A percentile compares a stretch with the other conserved stretches of the same genome.
These are phyloP conservation scores for Lindgomyces ingoldianus DNA, from an alignment of 495 filamentous ascomycete genomes.

Conservation along the genomic window DNA sequence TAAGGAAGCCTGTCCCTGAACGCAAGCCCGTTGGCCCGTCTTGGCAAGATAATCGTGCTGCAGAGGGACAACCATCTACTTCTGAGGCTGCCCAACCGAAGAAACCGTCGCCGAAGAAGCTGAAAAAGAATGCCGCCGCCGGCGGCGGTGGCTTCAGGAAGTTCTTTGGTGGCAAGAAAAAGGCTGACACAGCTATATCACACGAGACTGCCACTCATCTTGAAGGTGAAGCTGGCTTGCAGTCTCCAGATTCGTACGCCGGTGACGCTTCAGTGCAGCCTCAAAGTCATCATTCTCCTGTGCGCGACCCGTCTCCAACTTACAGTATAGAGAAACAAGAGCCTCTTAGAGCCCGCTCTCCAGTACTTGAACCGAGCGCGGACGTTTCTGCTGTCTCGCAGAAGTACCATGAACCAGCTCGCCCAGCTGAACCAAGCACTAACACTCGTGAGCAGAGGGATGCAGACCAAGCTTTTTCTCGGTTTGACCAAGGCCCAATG, in stretches of 20 bases:
- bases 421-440: constrained; percentile 56
- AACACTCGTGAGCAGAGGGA: constrained; percentile 65
- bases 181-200: constrained; percentile 35
- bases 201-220: constrained; percentile 10
- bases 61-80: neutral
- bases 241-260: constrained; percentile 11
- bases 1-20: constrained; percentile 35
- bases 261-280: constrained; percentile 35
- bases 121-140: constrained; percentile 56
- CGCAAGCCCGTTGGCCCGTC: constrained; percentile 16
- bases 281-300: constrained; percentile 36
- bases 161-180: constrained; percentile 64
- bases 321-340: constrained; percentile 11
- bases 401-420: constrained; percentile 56
- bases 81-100: constrained; percentile 15
- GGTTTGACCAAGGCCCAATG: constrained; percentile 89
- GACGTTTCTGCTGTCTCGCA: constrained; percentile 44
- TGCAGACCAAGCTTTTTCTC: constrained; percentile 71
- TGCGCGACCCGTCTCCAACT: constrained; percentile 36
- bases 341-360: constrained; percentile 16
- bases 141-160: constrained; percentile 56
- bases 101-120: constrained; percentile 49
- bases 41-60: neutral
- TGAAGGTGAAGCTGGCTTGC: constrained; percentile 2
- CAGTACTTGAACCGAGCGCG: constrained; percentile 26